These are phyloP conservation scores for Endocalyx cinctus DNA, from an alignment of 2,329 filamentous ascomycete genomes.

Conservation along the genomic window DNA sequence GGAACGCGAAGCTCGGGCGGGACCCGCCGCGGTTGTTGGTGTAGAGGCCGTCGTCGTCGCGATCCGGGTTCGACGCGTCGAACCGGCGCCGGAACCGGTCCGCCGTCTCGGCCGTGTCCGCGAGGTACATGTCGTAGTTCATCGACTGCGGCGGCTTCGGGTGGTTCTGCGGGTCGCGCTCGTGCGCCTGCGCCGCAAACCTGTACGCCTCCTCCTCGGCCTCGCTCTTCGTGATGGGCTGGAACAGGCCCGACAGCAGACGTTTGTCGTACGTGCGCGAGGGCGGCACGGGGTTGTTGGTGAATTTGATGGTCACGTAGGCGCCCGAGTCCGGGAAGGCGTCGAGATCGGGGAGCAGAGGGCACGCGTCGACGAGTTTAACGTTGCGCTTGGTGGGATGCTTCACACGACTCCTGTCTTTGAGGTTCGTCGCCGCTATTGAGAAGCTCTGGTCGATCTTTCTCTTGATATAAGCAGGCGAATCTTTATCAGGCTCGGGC, in stretches of 20 bases:
- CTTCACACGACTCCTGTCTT: slow-evolving; percentile 48
- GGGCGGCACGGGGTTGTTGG: slow-evolving; percentile 56
- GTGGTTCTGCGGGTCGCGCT: slow-evolving; percentile 51
- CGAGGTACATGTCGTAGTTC: slow-evolving; percentile 65
- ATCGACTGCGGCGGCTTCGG: slow-evolving; percentile 54
- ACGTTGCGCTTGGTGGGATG: slow-evolving; percentile 57
- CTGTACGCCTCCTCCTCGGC: slow-evolving; percentile 50
- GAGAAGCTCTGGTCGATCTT: slow-evolving; percentile 62
- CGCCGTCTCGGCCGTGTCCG: slow-evolving; percentile 42
- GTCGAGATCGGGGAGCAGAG: slow-evolving; percentile 61
- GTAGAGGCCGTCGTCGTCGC: slow-evolving; percentile 51
- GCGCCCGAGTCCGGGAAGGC: slow-evolving; percentile 67
- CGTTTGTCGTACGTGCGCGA: slow-evolving; percentile 53
- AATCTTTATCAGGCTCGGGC: slow-evolving; percentile 56
- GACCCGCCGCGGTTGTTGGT: slow-evolving; percentile 42
- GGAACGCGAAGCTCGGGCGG: slow-evolving; percentile 54
- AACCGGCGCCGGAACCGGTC: slow-evolving; percentile 57
- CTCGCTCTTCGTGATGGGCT: slow-evolving; percentile 52
- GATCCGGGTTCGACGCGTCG: slow-evolving; percentile 51
- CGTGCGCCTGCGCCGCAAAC: slow-evolving; percentile 47
- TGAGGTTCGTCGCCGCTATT: slow-evolving; percentile 47
- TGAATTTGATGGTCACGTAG: slow-evolving; percentile 66
- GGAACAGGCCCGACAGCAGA: slow-evolving; percentile 57
- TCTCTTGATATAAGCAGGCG: slow-evolving; percentile 61
- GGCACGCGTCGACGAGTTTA: slow-evolving; percentile 55